Evolutionary conservation across 129 eudicot genomes (phyloP).

Genomic region (Oenanthe sinensis): DNA sequence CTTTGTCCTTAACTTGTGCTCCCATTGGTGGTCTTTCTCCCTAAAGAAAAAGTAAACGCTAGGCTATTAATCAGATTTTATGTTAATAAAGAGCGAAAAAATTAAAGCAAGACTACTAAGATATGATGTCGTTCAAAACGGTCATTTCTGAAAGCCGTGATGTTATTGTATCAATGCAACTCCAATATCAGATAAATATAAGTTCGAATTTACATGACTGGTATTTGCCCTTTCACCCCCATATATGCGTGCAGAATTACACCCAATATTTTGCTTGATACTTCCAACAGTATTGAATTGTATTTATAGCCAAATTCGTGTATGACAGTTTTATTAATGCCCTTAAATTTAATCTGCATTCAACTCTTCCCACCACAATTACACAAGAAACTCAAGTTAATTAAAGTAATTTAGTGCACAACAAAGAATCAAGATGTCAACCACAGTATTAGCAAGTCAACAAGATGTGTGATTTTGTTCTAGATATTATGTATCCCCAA

Average conservation of each 20-base stretch:
- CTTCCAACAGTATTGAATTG: background rate
- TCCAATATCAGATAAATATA: background rate
- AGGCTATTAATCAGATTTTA: background rate
- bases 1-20: slow-evolving; percentile 41
- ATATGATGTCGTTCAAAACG: background rate
- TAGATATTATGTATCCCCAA: background rate
- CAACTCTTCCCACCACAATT: background rate
- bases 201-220: background rate
- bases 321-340: background rate
- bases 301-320: background rate
- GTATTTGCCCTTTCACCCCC: background rate
- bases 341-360: background rate
- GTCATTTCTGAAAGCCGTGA: background rate
- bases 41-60: slow-evolving; percentile 22
- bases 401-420: background rate
- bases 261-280: background rate
- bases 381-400: background rate
- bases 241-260: background rate
- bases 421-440: background rate
- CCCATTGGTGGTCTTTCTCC: slow-evolving; percentile 19
- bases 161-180: background rate
- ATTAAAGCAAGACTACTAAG: background rate
- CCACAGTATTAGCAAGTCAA: background rate
- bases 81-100: background rate
- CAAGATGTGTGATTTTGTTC: background rate